Percentiles rank a stretch among this genome's conserved stretches.
phyloP scores from a whole-genome alignment of 1,139 yeast species.

The Nakaseomyces uthaithaninus region DNA sequence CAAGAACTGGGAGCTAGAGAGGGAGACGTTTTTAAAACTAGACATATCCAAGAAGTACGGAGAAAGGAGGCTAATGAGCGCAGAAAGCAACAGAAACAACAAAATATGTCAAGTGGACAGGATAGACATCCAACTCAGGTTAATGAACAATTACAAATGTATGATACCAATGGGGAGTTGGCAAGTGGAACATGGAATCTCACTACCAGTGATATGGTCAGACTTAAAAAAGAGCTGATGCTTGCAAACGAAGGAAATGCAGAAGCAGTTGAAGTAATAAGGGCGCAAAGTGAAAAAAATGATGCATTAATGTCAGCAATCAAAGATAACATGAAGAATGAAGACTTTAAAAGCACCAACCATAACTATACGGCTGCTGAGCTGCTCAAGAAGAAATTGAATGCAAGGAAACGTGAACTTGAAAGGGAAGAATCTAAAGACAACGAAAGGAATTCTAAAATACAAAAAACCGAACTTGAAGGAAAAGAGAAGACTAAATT shows the following conservation, averaged over 20 bases:
- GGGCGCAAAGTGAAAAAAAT: constrained; percentile 33
- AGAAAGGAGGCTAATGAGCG: constrained; percentile 57
- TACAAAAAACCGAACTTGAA: constrained; percentile 13
- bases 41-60: constrained; percentile 61
- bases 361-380: constrained; percentile 38
- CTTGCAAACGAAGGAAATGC: constrained; percentile 70
- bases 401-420: constrained; percentile 24
- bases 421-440: constrained; percentile 18
- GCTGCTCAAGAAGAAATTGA: constrained; percentile 34
- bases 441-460: constrained; percentile 11
- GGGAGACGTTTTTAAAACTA: constrained; percentile 63
- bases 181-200: constrained; percentile 56
- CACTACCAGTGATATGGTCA: constrained; percentile 65
- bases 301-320: constrained; percentile 22
- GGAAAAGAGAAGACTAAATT: constrained; percentile 15
- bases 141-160: constrained; percentile 66
- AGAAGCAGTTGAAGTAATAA: constrained; percentile 60
- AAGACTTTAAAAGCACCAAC: constrained; percentile 32
- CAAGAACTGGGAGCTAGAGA: constrained; percentile 63
- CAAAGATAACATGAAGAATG: constrained; percentile 26
- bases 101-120: constrained; percentile 49
- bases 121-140: constrained; percentile 73
- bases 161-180: constrained; percentile 59
- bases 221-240: constrained; percentile 56
- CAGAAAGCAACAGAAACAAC: constrained; percentile 42